A percentile compares a stretch with the other conserved stretches of the same genome.
These are phyloP conservation scores for Metarhizium rileyi DNA, from an alignment of 2,329 filamentous ascomycete genomes.

Conservation along the genomic window DNA sequence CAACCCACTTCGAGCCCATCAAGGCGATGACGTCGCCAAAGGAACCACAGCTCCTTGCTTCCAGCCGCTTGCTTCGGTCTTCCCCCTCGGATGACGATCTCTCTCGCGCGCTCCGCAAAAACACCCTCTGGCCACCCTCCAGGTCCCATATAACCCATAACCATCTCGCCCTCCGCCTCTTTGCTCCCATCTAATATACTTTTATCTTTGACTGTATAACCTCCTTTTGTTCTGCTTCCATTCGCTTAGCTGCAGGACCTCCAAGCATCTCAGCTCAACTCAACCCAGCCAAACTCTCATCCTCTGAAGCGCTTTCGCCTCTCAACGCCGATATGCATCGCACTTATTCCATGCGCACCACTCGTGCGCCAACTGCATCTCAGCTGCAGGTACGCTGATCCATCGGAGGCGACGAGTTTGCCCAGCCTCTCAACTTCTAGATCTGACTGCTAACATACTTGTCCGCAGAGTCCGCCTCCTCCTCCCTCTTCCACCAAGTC, in stretches of 20 bases:
- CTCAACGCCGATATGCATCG: slow-evolving; percentile 66
- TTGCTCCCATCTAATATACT: background rate
- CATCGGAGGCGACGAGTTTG: background rate
- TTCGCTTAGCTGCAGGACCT: background rate
- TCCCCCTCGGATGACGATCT: slow-evolving; percentile 6
- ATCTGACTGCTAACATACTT: slow-evolving; percentile 6
- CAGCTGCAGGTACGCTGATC: slow-evolving; percentile 44
- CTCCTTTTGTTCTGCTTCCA: background rate
- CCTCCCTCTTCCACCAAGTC: slow-evolving; percentile 86
- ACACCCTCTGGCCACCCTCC: background rate
- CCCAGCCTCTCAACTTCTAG: background rate
- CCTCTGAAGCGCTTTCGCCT: slow-evolving; percentile 11
- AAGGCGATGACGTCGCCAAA: slow-evolving; percentile 13
- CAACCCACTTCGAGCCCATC: background rate
- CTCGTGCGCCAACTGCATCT: slow-evolving; percentile 89
- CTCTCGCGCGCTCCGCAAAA: slow-evolving; percentile 2
- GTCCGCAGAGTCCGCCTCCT: slow-evolving; percentile 74
- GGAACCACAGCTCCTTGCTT: slow-evolving; percentile 1
- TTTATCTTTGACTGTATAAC: slow-evolving; percentile 1
- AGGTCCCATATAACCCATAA: slow-evolving; percentile 11
- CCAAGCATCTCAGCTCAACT: slow-evolving; percentile 1
- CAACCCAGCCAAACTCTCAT: background rate
- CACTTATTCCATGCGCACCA: slow-evolving; percentile 97
- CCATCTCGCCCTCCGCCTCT: slow-evolving; percentile 4
- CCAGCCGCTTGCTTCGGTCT: background rate